A percentile compares a stretch with the other conserved stretches of the same genome.
phyloP scores from a whole-genome alignment of 192 early-diverging fungal genomes.

The Coemansia sp. region DNA sequence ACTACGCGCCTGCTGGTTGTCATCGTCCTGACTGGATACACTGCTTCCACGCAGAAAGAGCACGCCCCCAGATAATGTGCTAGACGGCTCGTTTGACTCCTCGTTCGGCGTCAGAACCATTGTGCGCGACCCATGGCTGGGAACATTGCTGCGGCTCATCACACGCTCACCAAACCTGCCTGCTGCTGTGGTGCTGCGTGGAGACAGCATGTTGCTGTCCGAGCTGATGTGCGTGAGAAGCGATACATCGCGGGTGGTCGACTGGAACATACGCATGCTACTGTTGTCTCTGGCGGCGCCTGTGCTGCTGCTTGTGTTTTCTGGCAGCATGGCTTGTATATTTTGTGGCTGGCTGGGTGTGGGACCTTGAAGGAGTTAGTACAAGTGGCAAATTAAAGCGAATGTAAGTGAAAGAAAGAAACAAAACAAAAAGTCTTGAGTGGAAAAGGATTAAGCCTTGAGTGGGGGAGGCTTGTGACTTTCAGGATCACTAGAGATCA shows the following conservation, averaged over 20 bases:
- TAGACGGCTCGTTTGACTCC: background rate
- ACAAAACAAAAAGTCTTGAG: too few species aligned
- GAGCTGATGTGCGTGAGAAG: background rate
- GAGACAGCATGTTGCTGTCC: background rate
- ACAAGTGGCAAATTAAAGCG: too few species aligned
- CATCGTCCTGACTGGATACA: background rate
- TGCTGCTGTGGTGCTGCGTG: background rate
- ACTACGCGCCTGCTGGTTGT: background rate
- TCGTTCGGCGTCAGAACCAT: slow-evolving; percentile 12
- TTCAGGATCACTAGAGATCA: too few species aligned
- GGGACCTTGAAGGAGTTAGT: too few species aligned
- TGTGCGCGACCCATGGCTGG: slow-evolving; percentile 39
- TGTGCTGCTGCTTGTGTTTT: background rate
- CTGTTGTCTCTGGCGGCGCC: background rate
- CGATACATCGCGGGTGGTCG: background rate
- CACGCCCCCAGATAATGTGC: slow-evolving; percentile 1
- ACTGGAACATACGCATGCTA: background rate
- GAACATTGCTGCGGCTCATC: slow-evolving; percentile 10
- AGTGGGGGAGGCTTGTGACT: too few species aligned
- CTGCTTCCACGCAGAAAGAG: slow-evolving; percentile 28
- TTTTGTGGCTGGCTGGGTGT: background rate
- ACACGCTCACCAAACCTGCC: background rate
- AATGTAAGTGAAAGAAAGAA: too few species aligned
- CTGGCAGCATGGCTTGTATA: too few species aligned
- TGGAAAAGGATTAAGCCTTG: too few species aligned